Evolutionary conservation across 2,329 filamentous ascomycete genomes (phyloP), one percentile per base, ranked within the genome.

Genomic region (Zalaria obscura): DNA sequence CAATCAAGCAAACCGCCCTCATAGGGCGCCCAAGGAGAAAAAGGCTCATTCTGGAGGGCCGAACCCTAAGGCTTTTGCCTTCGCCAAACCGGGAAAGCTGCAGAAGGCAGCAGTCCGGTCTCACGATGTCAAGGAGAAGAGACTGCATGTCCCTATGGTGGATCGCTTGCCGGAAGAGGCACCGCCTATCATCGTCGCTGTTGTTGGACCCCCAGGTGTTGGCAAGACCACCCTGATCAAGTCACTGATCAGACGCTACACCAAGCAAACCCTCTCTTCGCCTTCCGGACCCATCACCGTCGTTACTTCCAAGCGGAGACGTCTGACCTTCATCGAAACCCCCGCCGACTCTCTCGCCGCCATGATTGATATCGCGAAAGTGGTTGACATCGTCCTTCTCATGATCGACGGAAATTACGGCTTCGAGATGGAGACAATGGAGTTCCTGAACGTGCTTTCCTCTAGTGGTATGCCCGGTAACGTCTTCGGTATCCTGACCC

Each of bases 351-450:
- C 91, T 52, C 75, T 98, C 41, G 88, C 93, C 47, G 83, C 84
- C 50, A 95, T 96, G 85, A 88, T 98, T 49, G 91, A 98, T 62
- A 75, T 95, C 43, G 85, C 91, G 45, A 98, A 98, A 64, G 84
- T 98, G 35, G 91, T 93, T 11, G 91, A 98, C 60, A 95, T 98
- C 54, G 85, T 96, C 4, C 72, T 98, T 39, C 73, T 98, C 43
- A 91, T 98, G 84, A 98, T 98, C 52, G 91, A 98, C 58, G 93
- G 91, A 42, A 96, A 96, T 64, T 98, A 83, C 55, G 93, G 91
- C 9, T 98, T 98, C 57, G 91, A 98, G 65, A 98, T 98, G 91
- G 91, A 98, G 71, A 98, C 91, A 0, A 98, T 98, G 91, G 91
- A 98, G 64, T 98, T 98, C 47, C 68, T 98, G 56, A 96, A 95